phyloP scores from a whole-genome alignment of 495 filamentous ascomycete genomes.

The Cercophora scortea region DNA sequence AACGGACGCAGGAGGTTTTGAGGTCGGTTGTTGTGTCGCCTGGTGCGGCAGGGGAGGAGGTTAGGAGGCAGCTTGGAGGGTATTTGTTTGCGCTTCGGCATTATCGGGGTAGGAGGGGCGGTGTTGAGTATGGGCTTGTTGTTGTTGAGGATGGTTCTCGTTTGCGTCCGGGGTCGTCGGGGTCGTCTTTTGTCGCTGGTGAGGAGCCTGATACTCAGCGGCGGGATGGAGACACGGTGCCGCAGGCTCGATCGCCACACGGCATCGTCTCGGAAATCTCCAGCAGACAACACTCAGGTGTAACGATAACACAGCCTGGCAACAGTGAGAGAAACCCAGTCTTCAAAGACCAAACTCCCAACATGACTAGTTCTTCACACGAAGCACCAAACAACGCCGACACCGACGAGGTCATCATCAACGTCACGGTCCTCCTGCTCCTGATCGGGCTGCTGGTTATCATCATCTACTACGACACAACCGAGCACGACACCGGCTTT shows the following conservation, averaged over 20 bases:
- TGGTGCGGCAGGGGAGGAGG: neutral
- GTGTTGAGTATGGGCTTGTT: neutral
- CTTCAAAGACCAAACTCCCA: no score
- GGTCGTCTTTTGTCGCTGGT: neutral
- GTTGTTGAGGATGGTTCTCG: neutral
- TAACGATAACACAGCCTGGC: no score
- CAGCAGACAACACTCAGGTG: no score
- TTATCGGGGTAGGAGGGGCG: neutral
- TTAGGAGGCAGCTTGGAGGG: neutral
- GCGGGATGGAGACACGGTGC: neutral
- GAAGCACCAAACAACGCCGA: neutral
- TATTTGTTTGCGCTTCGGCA: neutral
- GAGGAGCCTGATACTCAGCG: neutral
- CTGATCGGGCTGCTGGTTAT: neutral
- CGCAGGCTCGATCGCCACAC: no score
- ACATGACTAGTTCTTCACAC: no score
- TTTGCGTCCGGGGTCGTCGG: neutral
- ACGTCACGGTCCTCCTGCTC: neutral
- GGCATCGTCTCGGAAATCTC: no score
- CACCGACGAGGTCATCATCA: neutral
- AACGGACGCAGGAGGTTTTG: neutral
- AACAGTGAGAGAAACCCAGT: no score
- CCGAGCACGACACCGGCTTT: slow-evolving; percentile 11
- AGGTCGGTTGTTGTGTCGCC: neutral
- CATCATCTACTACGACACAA: neutral